Evolutionary conservation across 441 rosid species (phyloP), one percentile per base, ranked within the genome.

Genomic region (Kokia cookei): DNA sequence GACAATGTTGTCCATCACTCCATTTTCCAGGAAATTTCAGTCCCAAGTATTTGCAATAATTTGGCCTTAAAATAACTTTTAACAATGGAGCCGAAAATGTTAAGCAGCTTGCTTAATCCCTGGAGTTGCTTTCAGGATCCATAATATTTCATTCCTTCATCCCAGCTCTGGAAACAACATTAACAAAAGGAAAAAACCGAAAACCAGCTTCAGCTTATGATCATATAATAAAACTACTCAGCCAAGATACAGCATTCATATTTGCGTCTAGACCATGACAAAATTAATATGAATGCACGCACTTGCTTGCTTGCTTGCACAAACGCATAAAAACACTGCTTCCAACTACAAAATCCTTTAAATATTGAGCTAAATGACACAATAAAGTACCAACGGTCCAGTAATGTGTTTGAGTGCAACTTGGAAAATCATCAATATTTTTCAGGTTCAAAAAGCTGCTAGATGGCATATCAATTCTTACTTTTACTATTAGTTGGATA

Each of bases 131-230:
- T 22, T 19, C 53, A 65, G n/a, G 40, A 9, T 51, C 59, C 72
- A 69, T 69, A 50, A 29, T 51, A 47, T 68, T 19, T 29, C 60
- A 68, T 50, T 68, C 26, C 59, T 53, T 69, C 47, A 17, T 51
- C 61, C 72, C 72, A 69, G 61, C 72, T 69, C 72, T 32, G 61
- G 57, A 51, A 3, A 69, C 47, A 50, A n/a, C n/a, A 29, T 29
- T 51, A 29, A 27, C 26, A n/a, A 29, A 69, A n/a, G 15, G 27
- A 17, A 48, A 32, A 69, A 61, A 11, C 15, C 12, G 6, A n/a
- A 43, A 48, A 27, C 11, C 10, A 3, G 22, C 5, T 32, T 35
- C 42, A 7, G 65, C 6, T 15, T 32, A 35, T 29, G 24, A 61
- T 61, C 65, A 61, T 29, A 32, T 15, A 32, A 15, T 15, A 61